Conservation (phyloP, 2,329 filamentous ascomycete species). For the Blastomyces emzantsi region DNA sequence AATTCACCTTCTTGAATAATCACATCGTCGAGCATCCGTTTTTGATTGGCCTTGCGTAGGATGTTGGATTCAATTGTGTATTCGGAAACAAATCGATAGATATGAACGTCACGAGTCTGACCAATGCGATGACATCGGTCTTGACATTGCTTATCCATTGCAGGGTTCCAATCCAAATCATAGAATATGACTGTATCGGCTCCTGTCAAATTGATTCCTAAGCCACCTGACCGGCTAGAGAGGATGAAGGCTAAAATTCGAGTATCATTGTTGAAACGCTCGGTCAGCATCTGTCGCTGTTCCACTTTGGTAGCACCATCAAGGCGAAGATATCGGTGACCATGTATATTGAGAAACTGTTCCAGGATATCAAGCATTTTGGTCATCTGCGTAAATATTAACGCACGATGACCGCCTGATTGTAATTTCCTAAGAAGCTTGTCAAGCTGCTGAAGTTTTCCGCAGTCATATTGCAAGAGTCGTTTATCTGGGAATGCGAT, state of each 20-base stretch:
- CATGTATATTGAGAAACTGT: constrained; percentile 95
- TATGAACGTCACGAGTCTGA: constrained; percentile 94
- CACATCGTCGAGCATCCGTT: constrained; percentile 94
- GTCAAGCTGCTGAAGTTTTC: constrained; percentile 86
- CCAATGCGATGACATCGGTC: constrained; percentile 95
- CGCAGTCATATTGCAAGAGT: constrained; percentile 94
- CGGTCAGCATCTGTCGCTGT: constrained; percentile 86
- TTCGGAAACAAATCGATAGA: constrained; percentile 87
- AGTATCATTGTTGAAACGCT: constrained; percentile 91
- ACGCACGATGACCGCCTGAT: constrained; percentile 77
- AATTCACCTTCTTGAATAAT: constrained; percentile 98
- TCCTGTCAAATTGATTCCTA: constrained; percentile 93
- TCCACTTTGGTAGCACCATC: constrained; percentile 97
- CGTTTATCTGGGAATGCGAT: constrained; percentile 97
- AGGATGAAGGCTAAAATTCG: constrained; percentile 93
- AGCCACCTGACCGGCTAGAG: constrained; percentile 83
- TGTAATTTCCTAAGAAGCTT: constrained; percentile 78
- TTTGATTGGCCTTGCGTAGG: constrained; percentile 89
- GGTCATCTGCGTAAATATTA: constrained; percentile 99
- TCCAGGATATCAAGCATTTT: constrained; percentile 96
- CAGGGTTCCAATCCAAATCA: constrained; percentile 98
- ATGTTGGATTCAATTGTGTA: constrained; percentile 98
- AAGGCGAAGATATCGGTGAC: constrained; percentile 89
- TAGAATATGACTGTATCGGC: constrained; percentile 99
- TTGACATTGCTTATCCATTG: constrained; percentile 99